A percentile compares a stretch with the other conserved stretches of the same genome.
phyloP scores from a whole-genome alignment of 1,284 basidiomycete species.

The Xanthoconium separans region DNA sequence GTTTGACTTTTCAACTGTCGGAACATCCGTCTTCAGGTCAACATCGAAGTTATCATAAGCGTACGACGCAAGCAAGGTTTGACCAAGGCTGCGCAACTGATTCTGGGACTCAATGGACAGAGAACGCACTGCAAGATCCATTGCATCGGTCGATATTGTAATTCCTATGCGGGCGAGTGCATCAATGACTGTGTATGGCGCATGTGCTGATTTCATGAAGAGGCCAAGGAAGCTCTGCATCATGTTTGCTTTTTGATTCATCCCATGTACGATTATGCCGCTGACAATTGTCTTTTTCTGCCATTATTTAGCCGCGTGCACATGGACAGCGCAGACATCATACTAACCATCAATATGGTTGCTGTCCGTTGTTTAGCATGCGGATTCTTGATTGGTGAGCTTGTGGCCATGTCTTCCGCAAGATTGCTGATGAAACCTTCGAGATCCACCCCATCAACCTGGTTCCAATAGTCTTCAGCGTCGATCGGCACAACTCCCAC shows the following conservation, averaged over 20 bases:
- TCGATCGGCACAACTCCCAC: too few relatives aligned
- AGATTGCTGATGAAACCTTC: too few relatives aligned
- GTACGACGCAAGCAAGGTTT: slow-evolving; percentile 9
- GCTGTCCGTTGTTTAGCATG: too few relatives aligned
- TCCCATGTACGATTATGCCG: not conserved
- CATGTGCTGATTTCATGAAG: slow-evolving; percentile 1
- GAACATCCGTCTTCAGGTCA: slow-evolving; percentile 22
- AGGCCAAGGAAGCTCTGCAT: slow-evolving; percentile 5
- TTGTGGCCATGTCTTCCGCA: too few relatives aligned
- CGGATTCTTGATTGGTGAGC: too few relatives aligned
- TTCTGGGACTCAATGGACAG: not conserved
- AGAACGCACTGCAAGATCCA: not conserved
- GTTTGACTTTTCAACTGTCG: slow-evolving; percentile 23
- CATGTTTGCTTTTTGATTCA: not conserved
- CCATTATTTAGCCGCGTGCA: too few relatives aligned
- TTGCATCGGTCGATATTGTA: not conserved
- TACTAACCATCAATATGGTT: too few relatives aligned
- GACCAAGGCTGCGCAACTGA: not conserved
- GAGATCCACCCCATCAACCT: too few relatives aligned
- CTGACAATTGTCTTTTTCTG: not conserved
- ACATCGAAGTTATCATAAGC: slow-evolving; percentile 25
- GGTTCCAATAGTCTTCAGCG: too few relatives aligned
- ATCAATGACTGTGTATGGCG: slow-evolving; percentile 1
- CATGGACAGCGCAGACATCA: too few relatives aligned
- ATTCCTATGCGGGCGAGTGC: not conserved